phyloP scores from a whole-genome alignment of 23 red algal species.

The Gracilaria domingensis region DNA sequence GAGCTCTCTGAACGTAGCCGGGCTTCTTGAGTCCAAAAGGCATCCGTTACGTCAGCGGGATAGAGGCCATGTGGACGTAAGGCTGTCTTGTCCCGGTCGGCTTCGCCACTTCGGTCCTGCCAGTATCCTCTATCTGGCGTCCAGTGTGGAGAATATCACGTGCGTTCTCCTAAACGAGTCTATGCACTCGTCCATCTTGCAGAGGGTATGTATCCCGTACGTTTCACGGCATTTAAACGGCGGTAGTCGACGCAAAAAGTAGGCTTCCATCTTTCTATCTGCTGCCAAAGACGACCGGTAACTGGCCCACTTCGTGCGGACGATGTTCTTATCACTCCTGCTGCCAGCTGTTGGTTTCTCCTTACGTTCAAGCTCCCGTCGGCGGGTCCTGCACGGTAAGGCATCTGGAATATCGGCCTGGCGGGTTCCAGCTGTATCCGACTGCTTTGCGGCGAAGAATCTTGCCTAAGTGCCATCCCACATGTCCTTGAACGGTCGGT shows the following conservation, averaged over 20 bases:
- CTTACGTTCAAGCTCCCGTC: no score
- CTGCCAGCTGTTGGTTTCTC: no score
- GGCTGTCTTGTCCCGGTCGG: slow-evolving; percentile 19
- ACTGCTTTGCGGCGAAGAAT: no score
- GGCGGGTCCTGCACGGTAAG: no score
- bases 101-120: slow-evolving; percentile 21
- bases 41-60: slow-evolving; percentile 18
- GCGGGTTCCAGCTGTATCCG: no score
- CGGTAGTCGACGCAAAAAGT: slow-evolving; percentile 45
- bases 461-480: no score
- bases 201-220: slow-evolving; percentile 35
- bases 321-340: no score
- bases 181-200: slow-evolving; percentile 52
- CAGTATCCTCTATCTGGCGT: slow-evolving; percentile 49
- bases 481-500: no score
- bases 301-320: no score
- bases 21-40: slow-evolving; percentile 57
- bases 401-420: no score
- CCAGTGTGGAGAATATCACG: slow-evolving; percentile 52
- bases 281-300: no score
- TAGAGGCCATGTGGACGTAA: slow-evolving; percentile 18
- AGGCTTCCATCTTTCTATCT: slow-evolving; percentile 24
- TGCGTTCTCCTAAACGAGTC: slow-evolving; percentile 22
- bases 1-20: slow-evolving; percentile 29
- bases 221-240: slow-evolving; percentile 24